Evolutionary conservation across 257 asterid species (phyloP), one percentile per base, ranked within the genome.

Genomic region (Gentiana macrophylla): DNA sequence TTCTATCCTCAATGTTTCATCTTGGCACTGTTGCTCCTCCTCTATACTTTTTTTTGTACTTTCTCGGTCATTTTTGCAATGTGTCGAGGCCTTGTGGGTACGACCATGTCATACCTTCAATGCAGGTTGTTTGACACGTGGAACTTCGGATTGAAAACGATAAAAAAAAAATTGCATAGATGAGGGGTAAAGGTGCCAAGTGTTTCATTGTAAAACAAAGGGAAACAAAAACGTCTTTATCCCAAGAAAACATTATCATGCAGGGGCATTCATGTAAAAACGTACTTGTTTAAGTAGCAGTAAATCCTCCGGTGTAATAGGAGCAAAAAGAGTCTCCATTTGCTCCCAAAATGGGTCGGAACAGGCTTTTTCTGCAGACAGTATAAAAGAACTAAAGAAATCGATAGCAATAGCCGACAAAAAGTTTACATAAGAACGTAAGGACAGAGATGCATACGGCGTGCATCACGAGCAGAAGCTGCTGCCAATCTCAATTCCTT

Each of bases 341-440:
- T 35, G 5, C 58, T 62, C 50, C 72, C 72, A 67, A 50, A 60
- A 67, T 3, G 54, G 55, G 49, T 0, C n/a, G 12, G 59, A 56
- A 47, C 63, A 67, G 44, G 72, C 62, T 47, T 49, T 37, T 55
- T 44, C 72, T 61, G 72, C 67, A 61, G 51, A 37, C 50, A 56
- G 11, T 3, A 43, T 35, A 12, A 38, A 49, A 53, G 37, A n/a
- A 57, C 43, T 46, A 10, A 57, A 46, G 52, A 56, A 4, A 41
- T 57, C 8, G 50, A 65, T 38, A 37, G 43, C 9, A 10, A 43
- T 9, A 33, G 33, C 4, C 41, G 1, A 51, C 34, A 53, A 49
- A 15, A 6, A 32, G 45, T 1, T 47, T 44, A 13, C 37, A 44
- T 35, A 52, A 61, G 15, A 34, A 48, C 49, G 24, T 41, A 54